Evolutionary conservation across 768 basidiomycete genomes (phyloP), one percentile per base, ranked within the genome.

Genomic region (Lactarius hatsudake): DNA sequence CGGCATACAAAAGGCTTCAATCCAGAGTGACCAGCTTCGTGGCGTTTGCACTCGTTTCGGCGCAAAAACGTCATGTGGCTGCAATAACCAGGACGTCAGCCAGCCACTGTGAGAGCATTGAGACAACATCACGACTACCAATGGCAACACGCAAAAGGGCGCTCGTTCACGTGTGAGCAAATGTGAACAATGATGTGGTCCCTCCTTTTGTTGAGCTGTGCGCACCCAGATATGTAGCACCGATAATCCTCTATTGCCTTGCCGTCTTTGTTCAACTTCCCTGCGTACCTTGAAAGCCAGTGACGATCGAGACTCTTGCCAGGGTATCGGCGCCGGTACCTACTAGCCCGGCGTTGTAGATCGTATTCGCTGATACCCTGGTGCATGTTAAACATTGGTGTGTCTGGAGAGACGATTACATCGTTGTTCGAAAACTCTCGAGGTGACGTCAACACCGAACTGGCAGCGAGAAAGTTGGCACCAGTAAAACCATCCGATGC

Each of bases 171-270:
- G 73, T 91, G 89, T 20, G 86, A 85, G 36, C 89, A 88, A 38
- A 91, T 82, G 67, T 91, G 89, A 43, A 88, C 88, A 36, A 89
- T 74, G 68, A 91, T 91, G 69, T 91, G 89, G 73, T 91, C 89
- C 63, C 86, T 79, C 64, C 89, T 81, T 75, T 87, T 90, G 79
- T 91, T 91, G 63, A 77, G 80, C 73, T 91, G 89, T 32, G 78
- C 75, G 74, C 89, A 91, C 9, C 86, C 89, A 26, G 79, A 70
- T 51, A 91, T 77, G 71, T 91, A 91, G 71, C 89, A 91, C 43
- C 89, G 81, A 70, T 84, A 90, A 51, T 89, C 84, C 12, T 81
- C 78, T 23, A 87, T 73, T 13, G 83, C 79, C 71, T 86, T 83
- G 8, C 89, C 89, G 42, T 79, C 78, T 20, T 77, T 74, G 9